Percentiles rank a stretch among this genome's conserved stretches.
Conservation (phyloP, 768 basidiomycete species). For the Tricholoma furcatifolium region DNA sequence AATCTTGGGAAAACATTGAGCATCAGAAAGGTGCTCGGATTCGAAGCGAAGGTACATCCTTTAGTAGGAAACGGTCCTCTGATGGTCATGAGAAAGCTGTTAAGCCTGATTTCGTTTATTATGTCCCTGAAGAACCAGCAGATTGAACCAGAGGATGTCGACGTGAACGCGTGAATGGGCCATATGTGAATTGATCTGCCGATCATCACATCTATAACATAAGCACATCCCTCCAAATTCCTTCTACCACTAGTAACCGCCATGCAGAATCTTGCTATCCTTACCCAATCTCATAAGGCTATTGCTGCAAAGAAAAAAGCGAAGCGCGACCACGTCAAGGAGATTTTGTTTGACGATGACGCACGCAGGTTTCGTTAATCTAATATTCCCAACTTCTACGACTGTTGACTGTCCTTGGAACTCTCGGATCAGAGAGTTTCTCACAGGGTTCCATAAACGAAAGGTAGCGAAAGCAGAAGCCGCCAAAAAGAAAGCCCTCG, state of each 20-base stretch:
- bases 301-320: slow-evolving; percentile 68
- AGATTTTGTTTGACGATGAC: slow-evolving; percentile 84
- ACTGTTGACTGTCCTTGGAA: slow-evolving; percentile 14
- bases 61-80: background rate
- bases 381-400: slow-evolving; percentile 1
- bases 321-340: slow-evolving; percentile 67
- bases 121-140: slow-evolving; percentile 10
- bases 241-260: too few species aligned
- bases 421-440: slow-evolving; percentile 62
- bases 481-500: slow-evolving; percentile 67
- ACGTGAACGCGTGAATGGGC: background rate
- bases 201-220: slow-evolving; percentile 17
- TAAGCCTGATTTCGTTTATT: slow-evolving; percentile 14
- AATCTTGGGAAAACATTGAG: slow-evolving; percentile 8
- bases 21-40: slow-evolving; percentile 15
- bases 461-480: slow-evolving; percentile 83
- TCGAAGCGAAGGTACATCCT: slow-evolving; percentile 10
- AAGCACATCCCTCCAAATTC: slow-evolving; percentile 6
- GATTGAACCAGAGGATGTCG: background rate
- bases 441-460: slow-evolving; percentile 93
- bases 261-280: slow-evolving; percentile 40
- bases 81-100: slow-evolving; percentile 10
- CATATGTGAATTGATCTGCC: slow-evolving; percentile 4
- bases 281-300: slow-evolving; percentile 63
- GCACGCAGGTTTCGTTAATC: slow-evolving; percentile 60